phyloP scores from a whole-genome alignment of 352 stramenopile genomes.

The Phytophthora gonapodyides region DNA sequence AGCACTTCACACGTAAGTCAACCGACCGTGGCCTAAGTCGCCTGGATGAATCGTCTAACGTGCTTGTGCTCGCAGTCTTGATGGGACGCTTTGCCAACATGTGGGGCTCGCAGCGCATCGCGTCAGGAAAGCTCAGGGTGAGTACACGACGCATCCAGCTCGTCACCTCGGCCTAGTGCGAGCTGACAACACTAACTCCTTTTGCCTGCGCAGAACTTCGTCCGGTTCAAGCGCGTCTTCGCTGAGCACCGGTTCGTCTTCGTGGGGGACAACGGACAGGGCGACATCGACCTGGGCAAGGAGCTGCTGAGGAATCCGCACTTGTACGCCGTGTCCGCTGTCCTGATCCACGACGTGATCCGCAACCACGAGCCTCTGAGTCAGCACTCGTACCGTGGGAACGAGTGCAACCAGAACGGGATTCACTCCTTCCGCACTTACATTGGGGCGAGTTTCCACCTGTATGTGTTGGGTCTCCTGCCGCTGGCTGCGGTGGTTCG shows the following conservation, averaged over 20 bases:
- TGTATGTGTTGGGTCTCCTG: constrained; percentile 60
- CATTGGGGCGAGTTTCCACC: constrained; percentile 67
- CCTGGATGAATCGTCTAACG: not conserved
- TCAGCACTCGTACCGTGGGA: constrained; percentile 59
- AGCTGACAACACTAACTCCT: constrained; percentile 7
- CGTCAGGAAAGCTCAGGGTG: constrained; percentile 70
- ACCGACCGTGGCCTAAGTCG: not conserved
- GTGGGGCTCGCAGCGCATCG: constrained; percentile 67
- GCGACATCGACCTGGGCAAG: constrained; percentile 83
- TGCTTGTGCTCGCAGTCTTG: constrained; percentile 45
- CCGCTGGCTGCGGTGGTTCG: constrained; percentile 55
- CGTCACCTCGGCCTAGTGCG: no score
- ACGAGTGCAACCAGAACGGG: constrained; percentile 64
- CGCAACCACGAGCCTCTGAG: constrained; percentile 56
- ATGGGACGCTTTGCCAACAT: constrained; percentile 75
- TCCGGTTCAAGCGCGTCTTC: constrained; percentile 73
- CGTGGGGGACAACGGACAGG: constrained; percentile 82
- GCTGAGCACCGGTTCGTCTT: constrained; percentile 79
- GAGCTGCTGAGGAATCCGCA: constrained; percentile 55
- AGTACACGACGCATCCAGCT: not conserved
- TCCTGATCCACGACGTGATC: constrained; percentile 86
- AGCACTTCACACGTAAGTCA: constrained; percentile 74
- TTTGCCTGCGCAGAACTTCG: constrained; percentile 59
- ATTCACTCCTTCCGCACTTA: constrained; percentile 82
- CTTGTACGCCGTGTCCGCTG: constrained; percentile 56